phyloP scores from a whole-genome alignment of 208 protist genomes.

The Trypanosomatidae sp. region DNA sequence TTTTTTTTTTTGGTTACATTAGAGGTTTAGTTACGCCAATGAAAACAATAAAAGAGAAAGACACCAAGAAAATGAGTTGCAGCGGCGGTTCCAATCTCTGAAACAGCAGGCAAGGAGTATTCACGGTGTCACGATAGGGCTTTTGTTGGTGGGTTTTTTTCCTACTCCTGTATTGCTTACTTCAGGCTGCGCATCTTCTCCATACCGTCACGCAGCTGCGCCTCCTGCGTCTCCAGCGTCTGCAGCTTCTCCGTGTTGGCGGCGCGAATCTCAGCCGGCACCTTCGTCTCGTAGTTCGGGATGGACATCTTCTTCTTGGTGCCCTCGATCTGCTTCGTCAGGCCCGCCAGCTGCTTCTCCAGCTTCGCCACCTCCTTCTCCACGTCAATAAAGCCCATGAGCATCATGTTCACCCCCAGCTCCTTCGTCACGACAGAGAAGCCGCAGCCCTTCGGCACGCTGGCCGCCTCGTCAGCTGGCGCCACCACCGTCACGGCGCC shows the following conservation, averaged over 20 bases:
- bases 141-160: no score
- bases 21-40: background rate
- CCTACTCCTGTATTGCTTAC: no score
- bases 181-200: constrained; percentile 75
- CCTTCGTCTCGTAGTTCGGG: constrained; percentile 90
- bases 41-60: background rate
- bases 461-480: constrained; percentile 34
- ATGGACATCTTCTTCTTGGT: constrained; percentile 88
- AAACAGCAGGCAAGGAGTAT: no score
- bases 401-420: constrained; percentile 86
- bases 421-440: constrained; percentile 87
- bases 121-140: no score
- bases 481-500: constrained; percentile 67
- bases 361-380: constrained; percentile 88
- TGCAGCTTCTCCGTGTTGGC: constrained; percentile 85
- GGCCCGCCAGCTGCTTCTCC: constrained; percentile 75
- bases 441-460: constrained; percentile 83
- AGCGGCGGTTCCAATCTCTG: background rate
- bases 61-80: no score
- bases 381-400: constrained; percentile 90
- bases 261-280: constrained; percentile 76
- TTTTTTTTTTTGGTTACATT: no score
- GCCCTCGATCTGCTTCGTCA: constrained; percentile 83
- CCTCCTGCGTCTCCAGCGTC: constrained; percentile 58
- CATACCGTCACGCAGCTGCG: constrained; percentile 64